Base-by-base conservation (phyloP, 257 asterid genomes). In the Nicotiana tomentosiformis region DNA sequence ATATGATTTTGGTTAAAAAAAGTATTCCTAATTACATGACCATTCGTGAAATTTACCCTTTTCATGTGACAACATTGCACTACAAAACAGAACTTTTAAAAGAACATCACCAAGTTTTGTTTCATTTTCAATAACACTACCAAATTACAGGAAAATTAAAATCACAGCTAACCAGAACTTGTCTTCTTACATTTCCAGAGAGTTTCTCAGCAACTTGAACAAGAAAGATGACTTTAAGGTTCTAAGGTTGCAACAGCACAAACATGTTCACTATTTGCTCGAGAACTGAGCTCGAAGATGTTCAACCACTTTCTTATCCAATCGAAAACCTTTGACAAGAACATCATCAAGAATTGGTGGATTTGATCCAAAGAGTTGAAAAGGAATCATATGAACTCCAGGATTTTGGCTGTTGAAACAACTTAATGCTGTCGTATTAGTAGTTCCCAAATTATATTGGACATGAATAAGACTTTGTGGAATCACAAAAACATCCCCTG, bases 341-440 rank as follows among this genome's bases (percentile, higher is more conserved):
- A 62, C 83, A 39, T 79, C 83, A 0, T 79, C 76, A 35, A 65
- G 58, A 79, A 79, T 79, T 79, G 74, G 76, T 49, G 83, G 83
- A 29, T 23, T 65, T 37, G 83, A 79, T 0, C 83, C 83, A 62
- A 79, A 79, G 0, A 32, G n/a, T 60, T 39, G 58, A 79, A 20
- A 60, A 35, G 83, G 1, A 11, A 79, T 62, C 74, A 58, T 20
- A 4, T 58, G 43, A 4, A 79, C 69, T 14, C 83, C 83, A 37
- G 83, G 83, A 37, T 79, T 79, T 62, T 62, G 83, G 76, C 83
- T 79, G 15, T 61, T 79, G 83, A 79, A 79, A 79, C 5, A 7
- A 49, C 66, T 65, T 49, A 79, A 39, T 2, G 49, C 61, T 9
- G 72, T 43, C 17, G 83, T 58, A 5, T 39, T 79, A 7, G 76